These are phyloP conservation scores for Primulina eburnea DNA, from an alignment of 257 asterid genomes.

Conservation along the genomic window DNA sequence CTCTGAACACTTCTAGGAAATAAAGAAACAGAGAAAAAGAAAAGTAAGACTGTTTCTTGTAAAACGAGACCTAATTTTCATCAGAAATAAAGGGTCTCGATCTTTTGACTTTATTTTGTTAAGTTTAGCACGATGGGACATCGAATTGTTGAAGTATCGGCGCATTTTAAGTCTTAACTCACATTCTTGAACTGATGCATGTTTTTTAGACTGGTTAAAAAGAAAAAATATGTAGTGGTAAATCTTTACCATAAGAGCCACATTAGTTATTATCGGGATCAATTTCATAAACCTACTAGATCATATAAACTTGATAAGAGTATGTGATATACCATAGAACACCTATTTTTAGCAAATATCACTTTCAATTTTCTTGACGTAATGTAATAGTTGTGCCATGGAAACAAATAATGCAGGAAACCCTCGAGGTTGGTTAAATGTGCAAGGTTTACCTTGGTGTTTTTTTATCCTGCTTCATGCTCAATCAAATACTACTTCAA, in stretches of 20 bases:
- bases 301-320: constrained; percentile 8
- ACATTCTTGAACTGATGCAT: too few species aligned
- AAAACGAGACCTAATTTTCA: not conserved
- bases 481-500: constrained; percentile 15
- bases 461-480: constrained; percentile 18
- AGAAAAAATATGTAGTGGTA: too few species aligned
- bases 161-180: too few species aligned
- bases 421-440: constrained; percentile 46
- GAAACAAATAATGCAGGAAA: constrained; percentile 41
- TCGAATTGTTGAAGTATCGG: too few species aligned
- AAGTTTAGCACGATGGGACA: too few species aligned
- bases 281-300: not conserved
- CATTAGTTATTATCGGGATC: too few species aligned
- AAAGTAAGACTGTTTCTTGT: not conserved
- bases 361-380: constrained; percentile 45
- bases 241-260: too few species aligned
- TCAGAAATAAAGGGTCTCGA: not conserved
- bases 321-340: constrained; percentile 25
- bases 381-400: constrained; percentile 35
- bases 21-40: not conserved
- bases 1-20: not conserved
- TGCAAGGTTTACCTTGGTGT: constrained; percentile 16
- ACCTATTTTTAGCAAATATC: constrained; percentile 9
- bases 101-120: not conserved
- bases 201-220: too few species aligned